phyloP scores from a whole-genome alignment of 2,329 filamentous ascomycete genomes.

The Aureobasidium musti region DNA sequence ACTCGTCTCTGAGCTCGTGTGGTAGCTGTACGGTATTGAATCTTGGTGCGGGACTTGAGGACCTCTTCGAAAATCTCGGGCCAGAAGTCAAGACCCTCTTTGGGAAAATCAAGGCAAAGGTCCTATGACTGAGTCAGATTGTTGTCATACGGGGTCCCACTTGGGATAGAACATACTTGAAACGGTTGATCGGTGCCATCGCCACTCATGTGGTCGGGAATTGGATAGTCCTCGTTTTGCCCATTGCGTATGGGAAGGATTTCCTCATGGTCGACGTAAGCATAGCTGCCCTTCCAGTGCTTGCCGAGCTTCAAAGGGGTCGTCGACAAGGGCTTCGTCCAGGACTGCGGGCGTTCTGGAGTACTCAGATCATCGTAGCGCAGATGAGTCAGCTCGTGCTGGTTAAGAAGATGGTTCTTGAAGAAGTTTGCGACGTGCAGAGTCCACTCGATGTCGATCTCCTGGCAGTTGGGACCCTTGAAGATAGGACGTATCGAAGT shows the following conservation, averaged over 20 bases:
- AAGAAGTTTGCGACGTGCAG: conserved; percentile 57
- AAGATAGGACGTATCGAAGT: conserved; percentile 46
- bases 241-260: conserved; percentile 36
- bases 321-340: conserved; percentile 44
- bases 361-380: neutral
- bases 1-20: conserved; percentile 40
- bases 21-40: conserved; percentile 29
- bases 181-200: conserved; percentile 38
- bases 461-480: conserved; percentile 40
- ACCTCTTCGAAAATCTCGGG: conserved; percentile 45
- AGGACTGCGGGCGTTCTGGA: conserved; percentile 34
- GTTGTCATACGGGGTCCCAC: neutral
- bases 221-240: conserved; percentile 26
- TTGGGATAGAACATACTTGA: conserved; percentile 37
- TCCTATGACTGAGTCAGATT: conserved; percentile 34
- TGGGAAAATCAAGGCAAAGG: conserved; percentile 41
- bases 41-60: conserved; percentile 42
- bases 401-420: conserved; percentile 52
- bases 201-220: conserved; percentile 41
- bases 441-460: conserved; percentile 51
- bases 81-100: conserved; percentile 40
- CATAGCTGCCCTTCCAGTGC: conserved; percentile 56
- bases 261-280: conserved; percentile 43
- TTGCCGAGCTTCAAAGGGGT: conserved; percentile 44
- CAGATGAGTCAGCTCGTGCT: conserved; percentile 37